Percentiles rank a stretch among this genome's conserved stretches.
phyloP scores from a whole-genome alignment of 2,329 filamentous ascomycete species.

The Arthroderma sp. region DNA sequence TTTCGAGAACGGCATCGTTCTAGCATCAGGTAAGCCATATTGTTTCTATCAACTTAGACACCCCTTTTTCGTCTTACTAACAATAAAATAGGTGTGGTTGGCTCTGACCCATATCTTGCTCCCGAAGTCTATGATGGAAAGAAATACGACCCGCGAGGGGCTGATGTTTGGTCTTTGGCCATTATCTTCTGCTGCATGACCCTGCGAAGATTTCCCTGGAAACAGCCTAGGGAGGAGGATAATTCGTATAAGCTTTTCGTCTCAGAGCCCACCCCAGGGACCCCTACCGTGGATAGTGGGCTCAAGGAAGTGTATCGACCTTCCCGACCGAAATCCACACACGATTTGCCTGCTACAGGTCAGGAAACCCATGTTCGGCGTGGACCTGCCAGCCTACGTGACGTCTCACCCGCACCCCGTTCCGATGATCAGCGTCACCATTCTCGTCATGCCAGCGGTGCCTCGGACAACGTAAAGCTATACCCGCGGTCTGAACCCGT shows the following conservation, averaged over 20 bases:
- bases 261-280: constrained; percentile 64
- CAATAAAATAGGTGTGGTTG: constrained; percentile 49
- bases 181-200: constrained; percentile 99
- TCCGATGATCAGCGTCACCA: constrained; percentile 6
- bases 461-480: constrained; percentile 1
- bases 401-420: background rate
- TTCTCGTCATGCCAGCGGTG: constrained; percentile 4
- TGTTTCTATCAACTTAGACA: background rate
- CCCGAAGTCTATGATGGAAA: constrained; percentile 91
- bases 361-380: constrained; percentile 11
- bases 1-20: constrained; percentile 77
- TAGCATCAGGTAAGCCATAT: constrained; percentile 56
- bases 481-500: constrained; percentile 9
- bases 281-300: constrained; percentile 30
- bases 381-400: constrained; percentile 1
- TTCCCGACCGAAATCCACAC: constrained; percentile 21
- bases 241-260: constrained; percentile 93
- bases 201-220: constrained; percentile 89
- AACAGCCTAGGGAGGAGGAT: constrained; percentile 78
- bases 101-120: constrained; percentile 89
- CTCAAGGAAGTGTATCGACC: constrained; percentile 15
- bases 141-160: constrained; percentile 85
- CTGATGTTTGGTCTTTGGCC: constrained; percentile 94
- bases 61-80: background rate
- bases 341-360: constrained; percentile 20